Percentiles rank a stretch among this genome's conserved stretches.
These are phyloP conservation scores for Chlorella ohadii DNA, from an alignment of 139 green algal species.

Conservation along the genomic window DNA sequence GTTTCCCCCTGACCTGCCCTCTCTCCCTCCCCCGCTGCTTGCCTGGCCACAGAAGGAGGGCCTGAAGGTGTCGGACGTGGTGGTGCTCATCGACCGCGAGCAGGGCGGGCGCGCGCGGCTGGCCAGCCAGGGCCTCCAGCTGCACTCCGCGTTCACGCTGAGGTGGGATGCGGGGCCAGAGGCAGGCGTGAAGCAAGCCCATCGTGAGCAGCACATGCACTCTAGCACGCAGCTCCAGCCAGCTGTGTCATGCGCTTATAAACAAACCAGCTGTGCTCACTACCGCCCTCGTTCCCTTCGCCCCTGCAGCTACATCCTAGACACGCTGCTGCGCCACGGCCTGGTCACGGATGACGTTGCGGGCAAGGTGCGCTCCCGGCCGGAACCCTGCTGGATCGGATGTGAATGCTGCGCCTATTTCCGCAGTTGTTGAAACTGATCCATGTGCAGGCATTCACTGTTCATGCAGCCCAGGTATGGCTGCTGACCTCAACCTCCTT, in stretches of 20 bases:
- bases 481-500: too few relatives aligned
- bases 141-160: slow-evolving; percentile 87
- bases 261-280: too few relatives aligned
- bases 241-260: too few relatives aligned
- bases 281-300: slow-evolving; percentile 51
- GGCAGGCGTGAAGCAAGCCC: too few relatives aligned
- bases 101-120: slow-evolving; percentile 92
- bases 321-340: slow-evolving; percentile 64
- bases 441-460: too few relatives aligned
- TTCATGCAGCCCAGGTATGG: too few relatives aligned
- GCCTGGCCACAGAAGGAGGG: slow-evolving; percentile 73
- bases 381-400: neutral
- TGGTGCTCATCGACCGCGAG: slow-evolving; percentile 99
- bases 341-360: slow-evolving; percentile 65
- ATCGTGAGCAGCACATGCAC: too few relatives aligned
- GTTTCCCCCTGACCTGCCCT: neutral
- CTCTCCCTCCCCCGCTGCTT: neutral
- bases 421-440: too few relatives aligned
- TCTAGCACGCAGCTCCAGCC: too few relatives aligned
- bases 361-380: slow-evolving; percentile 55
- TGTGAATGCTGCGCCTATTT: neutral
- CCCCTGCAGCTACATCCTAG: slow-evolving; percentile 64
- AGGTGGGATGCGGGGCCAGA: neutral
- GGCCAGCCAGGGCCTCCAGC: slow-evolving; percentile 69
- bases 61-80: slow-evolving; percentile 82